Percentiles rank a stretch among this genome's conserved stretches.
These are phyloP conservation scores for Candida glaebosa DNA, from an alignment of 805 yeast species.

Conservation along the genomic window DNA sequence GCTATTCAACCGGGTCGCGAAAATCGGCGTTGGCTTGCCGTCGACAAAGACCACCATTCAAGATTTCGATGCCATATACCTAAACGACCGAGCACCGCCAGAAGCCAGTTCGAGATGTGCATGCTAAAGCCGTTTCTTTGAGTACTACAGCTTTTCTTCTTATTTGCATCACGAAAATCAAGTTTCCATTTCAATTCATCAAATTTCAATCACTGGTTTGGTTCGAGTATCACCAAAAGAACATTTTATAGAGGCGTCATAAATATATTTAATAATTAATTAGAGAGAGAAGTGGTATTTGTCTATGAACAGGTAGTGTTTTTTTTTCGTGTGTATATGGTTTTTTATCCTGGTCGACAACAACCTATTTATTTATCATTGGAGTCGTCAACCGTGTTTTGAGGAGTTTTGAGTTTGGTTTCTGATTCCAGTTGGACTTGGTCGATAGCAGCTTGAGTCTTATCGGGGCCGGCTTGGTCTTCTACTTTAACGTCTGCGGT, in stretches of 20 bases:
- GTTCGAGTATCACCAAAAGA: not conserved
- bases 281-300: not conserved
- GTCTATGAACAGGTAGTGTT: not conserved
- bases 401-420: not conserved
- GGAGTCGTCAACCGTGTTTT: not conserved
- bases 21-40: conserved; percentile 26
- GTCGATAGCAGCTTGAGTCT: conserved; percentile 10
- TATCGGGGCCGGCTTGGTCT: not conserved
- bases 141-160: too few relatives aligned
- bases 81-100: conserved; percentile 10
- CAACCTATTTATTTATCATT: too few relatives aligned
- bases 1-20: conserved; percentile 36
- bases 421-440: conserved; percentile 6
- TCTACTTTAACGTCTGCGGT: not conserved
- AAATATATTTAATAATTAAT: too few relatives aligned
- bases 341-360: too few relatives aligned
- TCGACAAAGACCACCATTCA: conserved; percentile 14
- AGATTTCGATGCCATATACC: conserved; percentile 31
- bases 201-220: not conserved
- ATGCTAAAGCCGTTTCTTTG: too few relatives aligned
- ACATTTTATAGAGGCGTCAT: not conserved
- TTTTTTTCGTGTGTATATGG: not conserved
- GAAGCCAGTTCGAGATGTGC: conserved; percentile 15
- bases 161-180: too few relatives aligned
- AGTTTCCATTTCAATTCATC: too few relatives aligned